These are phyloP conservation scores for Penicillium italicum DNA, from an alignment of 2,329 filamentous ascomycete genomes.

Conservation along the genomic window DNA sequence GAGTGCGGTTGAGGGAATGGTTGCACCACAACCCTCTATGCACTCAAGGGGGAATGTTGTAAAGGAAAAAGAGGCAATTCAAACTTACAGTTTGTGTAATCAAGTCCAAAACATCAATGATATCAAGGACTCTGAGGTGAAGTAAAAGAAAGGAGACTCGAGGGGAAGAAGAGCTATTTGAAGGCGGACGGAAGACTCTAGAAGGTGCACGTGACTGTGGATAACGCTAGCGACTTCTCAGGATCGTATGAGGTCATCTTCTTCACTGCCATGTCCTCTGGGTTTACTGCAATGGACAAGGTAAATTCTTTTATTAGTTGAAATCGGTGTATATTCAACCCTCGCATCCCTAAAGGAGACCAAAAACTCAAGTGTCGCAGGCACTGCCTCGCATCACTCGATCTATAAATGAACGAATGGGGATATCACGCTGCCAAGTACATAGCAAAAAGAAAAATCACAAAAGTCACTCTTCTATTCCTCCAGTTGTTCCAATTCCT, in stretches of 20 bases:
- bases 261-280: not conserved
- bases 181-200: constrained; percentile 39
- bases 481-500: constrained; percentile 63
- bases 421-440: constrained; percentile 21
- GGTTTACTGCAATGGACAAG: not conserved
- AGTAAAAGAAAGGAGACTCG: constrained; percentile 15
- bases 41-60: constrained; percentile 1
- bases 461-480: constrained; percentile 33
- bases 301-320: not conserved
- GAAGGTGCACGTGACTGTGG: constrained; percentile 30
- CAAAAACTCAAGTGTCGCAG: not conserved
- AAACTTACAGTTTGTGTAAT: constrained; percentile 20
- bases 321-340: not conserved
- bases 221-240: constrained; percentile 1
- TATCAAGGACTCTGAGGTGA: constrained; percentile 11
- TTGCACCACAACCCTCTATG: not conserved
- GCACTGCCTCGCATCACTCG: constrained; percentile 8
- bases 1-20: constrained; percentile 4
- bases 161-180: constrained; percentile 23
- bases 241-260: not conserved
- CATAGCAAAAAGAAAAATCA: constrained; percentile 7
- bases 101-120: constrained; percentile 7
- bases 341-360: not conserved
- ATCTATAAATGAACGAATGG: constrained; percentile 24
- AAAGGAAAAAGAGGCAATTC: not conserved